Conservation (phyloP, 2,329 filamentous ascomycete species). For the Nannizzia gypsea region DNA sequence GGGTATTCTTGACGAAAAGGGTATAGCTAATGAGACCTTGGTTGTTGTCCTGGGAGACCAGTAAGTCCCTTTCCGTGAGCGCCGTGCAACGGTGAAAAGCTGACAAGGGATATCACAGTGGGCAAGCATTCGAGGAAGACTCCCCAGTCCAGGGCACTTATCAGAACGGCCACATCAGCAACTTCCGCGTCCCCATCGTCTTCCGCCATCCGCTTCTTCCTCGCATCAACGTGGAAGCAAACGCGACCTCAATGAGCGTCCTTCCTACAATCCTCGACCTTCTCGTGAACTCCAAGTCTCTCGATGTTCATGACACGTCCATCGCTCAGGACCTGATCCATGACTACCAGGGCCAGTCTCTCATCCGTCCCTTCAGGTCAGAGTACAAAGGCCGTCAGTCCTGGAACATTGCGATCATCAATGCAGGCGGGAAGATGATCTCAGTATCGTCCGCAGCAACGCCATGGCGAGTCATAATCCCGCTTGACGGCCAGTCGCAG, state of each 20-base stretch:
- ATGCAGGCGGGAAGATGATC: conserved; percentile 39
- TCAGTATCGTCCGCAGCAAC: conserved; percentile 66
- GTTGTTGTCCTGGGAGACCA: conserved; percentile 39
- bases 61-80: conserved; percentile 14
- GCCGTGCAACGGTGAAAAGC: neutral
- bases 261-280: conserved; percentile 38
- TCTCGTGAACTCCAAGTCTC: conserved; percentile 30
- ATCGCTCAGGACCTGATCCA: conserved; percentile 32
- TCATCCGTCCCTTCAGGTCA: conserved; percentile 33
- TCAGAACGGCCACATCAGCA: conserved; percentile 35
- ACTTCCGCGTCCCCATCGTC: conserved; percentile 34
- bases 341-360: conserved; percentile 38
- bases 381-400: conserved; percentile 23
- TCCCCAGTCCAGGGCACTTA: conserved; percentile 29
- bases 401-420: conserved; percentile 27
- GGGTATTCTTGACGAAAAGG: conserved; percentile 32
- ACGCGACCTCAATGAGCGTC: conserved; percentile 34
- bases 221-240: conserved; percentile 29
- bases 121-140: conserved; percentile 35
- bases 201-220: conserved; percentile 36
- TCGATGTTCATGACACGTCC: conserved; percentile 23
- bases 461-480: conserved; percentile 61
- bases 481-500: conserved; percentile 62
- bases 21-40: conserved; percentile 36
- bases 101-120: conserved; percentile 16